Conservation (phyloP, 495 filamentous ascomycete genomes). For the Viridothelium virens region DNA sequence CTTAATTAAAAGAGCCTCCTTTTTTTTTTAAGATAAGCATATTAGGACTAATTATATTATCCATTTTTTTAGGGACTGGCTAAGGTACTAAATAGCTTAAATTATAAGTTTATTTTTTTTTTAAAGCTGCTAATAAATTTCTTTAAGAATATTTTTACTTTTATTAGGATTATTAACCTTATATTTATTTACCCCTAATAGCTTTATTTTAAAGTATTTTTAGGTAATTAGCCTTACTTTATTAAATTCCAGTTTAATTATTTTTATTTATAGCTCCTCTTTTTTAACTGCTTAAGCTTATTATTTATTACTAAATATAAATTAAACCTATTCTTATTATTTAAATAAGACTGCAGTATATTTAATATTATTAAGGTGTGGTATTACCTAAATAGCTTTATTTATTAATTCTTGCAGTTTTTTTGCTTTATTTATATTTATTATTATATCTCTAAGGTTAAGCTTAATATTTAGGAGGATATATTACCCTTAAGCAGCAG, state of each 20-base stretch:
- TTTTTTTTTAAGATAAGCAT: no score
- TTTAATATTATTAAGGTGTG: background rate
- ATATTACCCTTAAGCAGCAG: background rate
- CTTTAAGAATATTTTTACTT: background rate
- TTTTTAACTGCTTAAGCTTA: background rate
- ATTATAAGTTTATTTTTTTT: no score
- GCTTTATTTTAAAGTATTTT: background rate
- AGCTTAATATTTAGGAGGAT: background rate
- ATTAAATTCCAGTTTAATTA: background rate
- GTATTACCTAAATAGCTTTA: background rate
- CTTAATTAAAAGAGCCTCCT: no score
- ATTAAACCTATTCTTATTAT: background rate
- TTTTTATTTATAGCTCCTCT: background rate
- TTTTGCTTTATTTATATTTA: background rate
- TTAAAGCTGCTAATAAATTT: no score
- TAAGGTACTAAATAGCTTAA: no score
- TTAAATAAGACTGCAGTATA: background rate
- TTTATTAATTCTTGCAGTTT: background rate
- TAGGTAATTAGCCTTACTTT: no score
- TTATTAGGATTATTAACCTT: background rate
- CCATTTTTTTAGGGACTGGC: no score
- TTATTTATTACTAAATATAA: constrained; percentile 1
- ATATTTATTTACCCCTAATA: background rate
- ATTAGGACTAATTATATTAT: no score
- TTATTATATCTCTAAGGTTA: background rate